Evolutionary conservation across 176 grass and related monocot species (phyloP).

Genomic region (Oryza glaberrima): DNA sequence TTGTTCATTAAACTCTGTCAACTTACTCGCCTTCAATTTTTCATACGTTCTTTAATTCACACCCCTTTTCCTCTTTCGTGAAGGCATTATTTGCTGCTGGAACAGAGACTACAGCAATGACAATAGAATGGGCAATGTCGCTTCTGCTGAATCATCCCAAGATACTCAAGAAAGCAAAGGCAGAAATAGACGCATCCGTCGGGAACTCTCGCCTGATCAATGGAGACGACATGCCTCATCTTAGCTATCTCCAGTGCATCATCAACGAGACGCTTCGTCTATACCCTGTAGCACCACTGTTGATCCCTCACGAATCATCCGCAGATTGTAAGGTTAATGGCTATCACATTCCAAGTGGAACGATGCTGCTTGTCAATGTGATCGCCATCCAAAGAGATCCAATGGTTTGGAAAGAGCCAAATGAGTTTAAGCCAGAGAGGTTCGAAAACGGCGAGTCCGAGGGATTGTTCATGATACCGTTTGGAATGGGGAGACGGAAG

Average conservation of each 20-base stretch:
- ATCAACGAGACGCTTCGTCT: slow-evolving; percentile 65
- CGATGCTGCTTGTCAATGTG: slow-evolving; percentile 58
- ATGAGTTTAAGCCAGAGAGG: slow-evolving; percentile 50
- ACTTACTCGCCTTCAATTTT: neutral
- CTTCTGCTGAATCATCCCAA: slow-evolving; percentile 65
- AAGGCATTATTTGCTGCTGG: neutral
- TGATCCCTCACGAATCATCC: slow-evolving; percentile 46
- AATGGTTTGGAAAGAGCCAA: slow-evolving; percentile 7
- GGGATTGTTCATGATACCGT: slow-evolving; percentile 37
- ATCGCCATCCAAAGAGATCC: slow-evolving; percentile 58
- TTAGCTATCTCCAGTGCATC: slow-evolving; percentile 54
- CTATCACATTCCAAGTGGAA: slow-evolving; percentile 24
- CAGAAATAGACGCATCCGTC: slow-evolving; percentile 45
- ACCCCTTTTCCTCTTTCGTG: neutral
- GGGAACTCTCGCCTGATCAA: slow-evolving; percentile 27
- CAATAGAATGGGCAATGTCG: slow-evolving; percentile 58
- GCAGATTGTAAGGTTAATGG: slow-evolving; percentile 33
- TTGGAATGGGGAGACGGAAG: slow-evolving; percentile 58
- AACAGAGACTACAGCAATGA: slow-evolving; percentile 52
- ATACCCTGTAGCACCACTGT: slow-evolving; percentile 28
- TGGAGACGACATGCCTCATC: slow-evolving; percentile 39
- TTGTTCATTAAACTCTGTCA: neutral
- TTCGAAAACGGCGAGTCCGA: slow-evolving; percentile 31
- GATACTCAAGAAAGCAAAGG: slow-evolving; percentile 37
- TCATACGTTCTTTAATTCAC: too few species aligned